Conservation (phyloP, 257 asterid genomes). For the Solanum dulcamara region DNA sequence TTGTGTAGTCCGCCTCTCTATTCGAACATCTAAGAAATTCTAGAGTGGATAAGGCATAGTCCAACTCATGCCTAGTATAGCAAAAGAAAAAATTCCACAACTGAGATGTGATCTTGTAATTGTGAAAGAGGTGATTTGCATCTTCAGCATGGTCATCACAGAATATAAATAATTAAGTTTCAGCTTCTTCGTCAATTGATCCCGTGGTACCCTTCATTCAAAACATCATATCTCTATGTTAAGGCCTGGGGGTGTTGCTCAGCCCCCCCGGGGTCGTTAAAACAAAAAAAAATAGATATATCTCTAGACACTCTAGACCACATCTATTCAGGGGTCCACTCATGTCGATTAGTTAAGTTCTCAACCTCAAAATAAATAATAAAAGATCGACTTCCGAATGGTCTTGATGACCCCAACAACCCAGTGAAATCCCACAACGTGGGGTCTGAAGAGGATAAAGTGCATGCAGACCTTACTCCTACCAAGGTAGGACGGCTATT, state of each 20-base stretch:
- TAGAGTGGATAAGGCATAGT: not conserved
- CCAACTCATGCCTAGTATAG: not conserved
- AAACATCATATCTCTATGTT: too few relatives aligned
- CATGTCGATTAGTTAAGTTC: not conserved
- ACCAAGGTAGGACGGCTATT: too few relatives aligned
- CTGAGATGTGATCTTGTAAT: not conserved
- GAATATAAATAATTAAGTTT: too few relatives aligned
- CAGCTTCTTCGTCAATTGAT: not conserved
- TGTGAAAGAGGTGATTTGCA: not conserved
- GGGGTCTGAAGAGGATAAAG: too few relatives aligned
- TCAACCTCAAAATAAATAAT: not conserved
- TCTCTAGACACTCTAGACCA: not conserved
- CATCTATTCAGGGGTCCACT: not conserved
- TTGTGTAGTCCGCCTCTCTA: not conserved
- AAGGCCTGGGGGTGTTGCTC: too few relatives aligned
- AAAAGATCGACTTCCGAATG: not conserved
- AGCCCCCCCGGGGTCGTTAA: too few relatives aligned
- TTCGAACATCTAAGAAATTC: too few relatives aligned
- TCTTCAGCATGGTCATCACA: not conserved
- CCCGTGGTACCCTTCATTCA: not conserved
- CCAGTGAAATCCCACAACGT: too few relatives aligned
- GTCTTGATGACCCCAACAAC: not conserved
- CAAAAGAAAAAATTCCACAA: not conserved
- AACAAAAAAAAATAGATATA: too few relatives aligned
- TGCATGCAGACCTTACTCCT: too few relatives aligned